Conservation (phyloP, 2,329 filamentous ascomycete genomes). For the Penicillium corylophilum region DNA sequence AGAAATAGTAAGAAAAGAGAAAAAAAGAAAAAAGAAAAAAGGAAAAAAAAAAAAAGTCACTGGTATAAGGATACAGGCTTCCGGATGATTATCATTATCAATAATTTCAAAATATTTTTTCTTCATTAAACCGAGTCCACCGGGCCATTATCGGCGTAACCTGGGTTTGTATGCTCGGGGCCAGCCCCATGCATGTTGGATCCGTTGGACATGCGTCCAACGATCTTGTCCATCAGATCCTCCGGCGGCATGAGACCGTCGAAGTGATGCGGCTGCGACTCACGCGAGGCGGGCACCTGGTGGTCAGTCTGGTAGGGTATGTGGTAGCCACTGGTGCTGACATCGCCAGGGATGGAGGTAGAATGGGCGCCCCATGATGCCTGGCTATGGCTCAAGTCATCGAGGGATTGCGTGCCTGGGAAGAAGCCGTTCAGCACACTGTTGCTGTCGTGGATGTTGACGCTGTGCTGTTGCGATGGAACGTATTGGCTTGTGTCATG, state of each 20-base stretch:
- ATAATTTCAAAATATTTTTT: slow-evolving; percentile 12
- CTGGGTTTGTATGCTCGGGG: slow-evolving; percentile 31
- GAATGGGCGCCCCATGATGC: slow-evolving; percentile 32
- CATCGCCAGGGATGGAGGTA: slow-evolving; percentile 32
- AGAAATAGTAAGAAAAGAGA: slow-evolving; percentile 1
- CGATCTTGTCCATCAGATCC: slow-evolving; percentile 40
- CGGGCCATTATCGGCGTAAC: slow-evolving; percentile 32
- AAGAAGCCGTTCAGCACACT: slow-evolving; percentile 36
- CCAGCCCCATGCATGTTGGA: slow-evolving; percentile 35
- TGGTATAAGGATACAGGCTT: slow-evolving; percentile 17
- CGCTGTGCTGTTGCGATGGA: slow-evolving; percentile 30
- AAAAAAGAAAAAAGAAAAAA: not conserved
- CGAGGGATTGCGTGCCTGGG: slow-evolving; percentile 32
- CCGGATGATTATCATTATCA: slow-evolving; percentile 32
- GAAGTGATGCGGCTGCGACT: slow-evolving; percentile 31
- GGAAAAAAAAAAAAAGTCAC: slow-evolving; percentile 2
- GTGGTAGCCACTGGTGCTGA: slow-evolving; percentile 31
- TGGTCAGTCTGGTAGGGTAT: slow-evolving; percentile 35
- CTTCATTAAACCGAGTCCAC: slow-evolving; percentile 33
- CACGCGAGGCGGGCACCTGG: slow-evolving; percentile 32
- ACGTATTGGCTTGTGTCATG: slow-evolving; percentile 35
- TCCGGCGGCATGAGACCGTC: slow-evolving; percentile 36
- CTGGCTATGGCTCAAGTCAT: slow-evolving; percentile 34
- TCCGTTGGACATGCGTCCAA: slow-evolving; percentile 35
- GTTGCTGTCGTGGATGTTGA: slow-evolving; percentile 33